Evolutionary conservation across 192 early-diverging fungal genomes (phyloP).

Genomic region (Gaertneriomyces semiglobifer): DNA sequence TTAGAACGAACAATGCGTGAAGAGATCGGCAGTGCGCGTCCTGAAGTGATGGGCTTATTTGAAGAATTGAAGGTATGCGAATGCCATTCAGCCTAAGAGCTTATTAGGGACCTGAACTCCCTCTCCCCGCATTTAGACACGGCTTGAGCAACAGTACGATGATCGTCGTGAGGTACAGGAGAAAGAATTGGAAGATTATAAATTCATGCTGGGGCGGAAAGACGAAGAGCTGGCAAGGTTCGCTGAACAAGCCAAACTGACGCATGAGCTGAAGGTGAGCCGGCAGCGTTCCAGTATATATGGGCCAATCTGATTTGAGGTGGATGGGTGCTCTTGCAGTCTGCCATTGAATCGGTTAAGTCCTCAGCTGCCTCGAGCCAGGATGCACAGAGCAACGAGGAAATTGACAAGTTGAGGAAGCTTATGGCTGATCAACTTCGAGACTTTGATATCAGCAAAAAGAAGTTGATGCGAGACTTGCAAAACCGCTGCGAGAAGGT

Average conservation of each 20-base stretch:
- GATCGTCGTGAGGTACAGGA: conserved; percentile 72
- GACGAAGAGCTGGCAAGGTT: conserved; percentile 34
- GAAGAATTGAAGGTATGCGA: conserved; percentile 58
- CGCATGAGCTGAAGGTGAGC: background rate
- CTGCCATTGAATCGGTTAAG: conserved; percentile 55
- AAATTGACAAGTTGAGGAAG: conserved; percentile 75
- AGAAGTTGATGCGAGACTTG: conserved; percentile 95
- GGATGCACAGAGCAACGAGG: conserved; percentile 59
- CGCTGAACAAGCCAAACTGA: background rate
- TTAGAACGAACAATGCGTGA: conserved; percentile 74
- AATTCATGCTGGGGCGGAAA: conserved; percentile 64
- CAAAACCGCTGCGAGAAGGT: conserved; percentile 97
- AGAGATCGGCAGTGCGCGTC: conserved; percentile 43
- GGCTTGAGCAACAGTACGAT: conserved; percentile 81
- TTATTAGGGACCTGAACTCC: background rate
- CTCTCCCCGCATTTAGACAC: conserved; percentile 35
- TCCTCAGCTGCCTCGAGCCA: conserved; percentile 26
- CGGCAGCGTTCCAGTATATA: background rate
- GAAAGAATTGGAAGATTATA: conserved; percentile 70
- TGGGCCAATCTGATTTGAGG: background rate
- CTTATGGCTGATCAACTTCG: conserved; percentile 76
- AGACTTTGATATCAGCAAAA: conserved; percentile 98
- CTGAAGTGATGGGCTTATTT: conserved; percentile 44
- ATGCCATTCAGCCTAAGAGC: background rate
- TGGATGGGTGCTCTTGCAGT: conserved; percentile 15